Conservation (phyloP, 164 flowering plant genomes). For the Pachysandra terminalis region DNA sequence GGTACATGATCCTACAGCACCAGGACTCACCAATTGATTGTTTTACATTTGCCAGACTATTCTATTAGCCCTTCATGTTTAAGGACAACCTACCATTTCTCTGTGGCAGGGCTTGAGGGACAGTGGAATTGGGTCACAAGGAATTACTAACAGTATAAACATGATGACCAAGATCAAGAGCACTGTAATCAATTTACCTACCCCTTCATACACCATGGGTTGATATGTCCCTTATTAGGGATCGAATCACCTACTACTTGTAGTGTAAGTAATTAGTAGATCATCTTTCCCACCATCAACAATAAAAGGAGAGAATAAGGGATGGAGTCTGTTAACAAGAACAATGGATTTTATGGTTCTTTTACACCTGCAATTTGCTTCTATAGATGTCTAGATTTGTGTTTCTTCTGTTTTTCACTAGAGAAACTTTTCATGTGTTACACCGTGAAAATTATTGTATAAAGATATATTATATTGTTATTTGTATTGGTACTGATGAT, state of each 20-base stretch:
- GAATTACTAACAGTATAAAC: slow-evolving; percentile 90
- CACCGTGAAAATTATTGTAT: no score
- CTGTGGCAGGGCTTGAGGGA: slow-evolving; percentile 78
- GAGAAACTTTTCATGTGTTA: no score
- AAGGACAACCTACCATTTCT: not conserved
- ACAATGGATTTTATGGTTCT: not conserved
- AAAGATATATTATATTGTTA: no score
- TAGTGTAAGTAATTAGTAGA: not conserved
- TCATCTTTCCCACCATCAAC: not conserved
- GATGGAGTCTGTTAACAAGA: not conserved
- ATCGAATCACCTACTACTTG: not conserved
- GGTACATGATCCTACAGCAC: slow-evolving; percentile 30
- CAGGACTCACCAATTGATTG: not conserved
- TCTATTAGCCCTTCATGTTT: not conserved
- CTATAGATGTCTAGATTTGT: no score
- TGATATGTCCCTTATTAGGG: slow-evolving; percentile 20
- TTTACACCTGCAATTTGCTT: no score
- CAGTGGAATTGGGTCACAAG: slow-evolving; percentile 98
- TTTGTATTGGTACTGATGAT: no score
- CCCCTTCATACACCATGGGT: slow-evolving; percentile 91
- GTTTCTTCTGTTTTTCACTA: no score
- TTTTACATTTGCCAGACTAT: not conserved
- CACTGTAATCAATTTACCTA: slow-evolving; percentile 90
- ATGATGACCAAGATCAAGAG: slow-evolving; percentile 97
- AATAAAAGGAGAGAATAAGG: not conserved